Conservation (phyloP, 768 basidiomycete species). For the Gymnopilus dilepis region DNA sequence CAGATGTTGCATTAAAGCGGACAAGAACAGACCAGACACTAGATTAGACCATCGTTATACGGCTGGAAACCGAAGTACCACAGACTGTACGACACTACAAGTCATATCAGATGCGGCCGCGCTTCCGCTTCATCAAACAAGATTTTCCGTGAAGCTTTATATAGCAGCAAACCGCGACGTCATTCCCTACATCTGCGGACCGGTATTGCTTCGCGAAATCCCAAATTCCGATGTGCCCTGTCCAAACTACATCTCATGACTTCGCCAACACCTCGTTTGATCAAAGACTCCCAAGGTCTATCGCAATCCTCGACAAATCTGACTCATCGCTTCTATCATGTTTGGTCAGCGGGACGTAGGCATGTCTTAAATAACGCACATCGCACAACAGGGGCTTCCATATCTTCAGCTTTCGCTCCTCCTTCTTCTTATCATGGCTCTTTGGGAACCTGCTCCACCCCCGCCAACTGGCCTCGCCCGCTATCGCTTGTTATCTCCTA, state of each 20-base stretch:
- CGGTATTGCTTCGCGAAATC: not conserved
- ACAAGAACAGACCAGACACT: too few species aligned
- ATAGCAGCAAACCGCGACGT: too few species aligned
- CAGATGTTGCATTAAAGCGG: too few species aligned
- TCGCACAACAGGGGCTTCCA: not conserved
- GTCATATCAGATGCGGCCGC: too few species aligned
- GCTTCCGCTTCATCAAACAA: too few species aligned
- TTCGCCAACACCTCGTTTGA: not conserved
- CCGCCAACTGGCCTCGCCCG: slow-evolving; percentile 40
- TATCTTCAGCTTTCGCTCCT: not conserved
- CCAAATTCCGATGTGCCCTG: not conserved
- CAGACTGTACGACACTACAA: too few species aligned
- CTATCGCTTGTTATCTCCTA: slow-evolving; percentile 40
- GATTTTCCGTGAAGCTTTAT: too few species aligned
- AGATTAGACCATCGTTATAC: too few species aligned
- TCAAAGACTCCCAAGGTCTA: not conserved
- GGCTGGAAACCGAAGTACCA: too few species aligned
- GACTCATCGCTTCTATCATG: not conserved
- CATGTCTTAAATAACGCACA: not conserved
- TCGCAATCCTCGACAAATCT: not conserved
- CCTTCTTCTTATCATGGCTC: slow-evolving; percentile 11
- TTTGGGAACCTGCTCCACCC: slow-evolving; percentile 23
- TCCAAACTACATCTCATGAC: not conserved
- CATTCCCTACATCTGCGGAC: too few species aligned
- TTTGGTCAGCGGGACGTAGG: not conserved